phyloP scores from a whole-genome alignment of 495 filamentous ascomycete genomes.

The Lindgomyces ingoldianus region DNA sequence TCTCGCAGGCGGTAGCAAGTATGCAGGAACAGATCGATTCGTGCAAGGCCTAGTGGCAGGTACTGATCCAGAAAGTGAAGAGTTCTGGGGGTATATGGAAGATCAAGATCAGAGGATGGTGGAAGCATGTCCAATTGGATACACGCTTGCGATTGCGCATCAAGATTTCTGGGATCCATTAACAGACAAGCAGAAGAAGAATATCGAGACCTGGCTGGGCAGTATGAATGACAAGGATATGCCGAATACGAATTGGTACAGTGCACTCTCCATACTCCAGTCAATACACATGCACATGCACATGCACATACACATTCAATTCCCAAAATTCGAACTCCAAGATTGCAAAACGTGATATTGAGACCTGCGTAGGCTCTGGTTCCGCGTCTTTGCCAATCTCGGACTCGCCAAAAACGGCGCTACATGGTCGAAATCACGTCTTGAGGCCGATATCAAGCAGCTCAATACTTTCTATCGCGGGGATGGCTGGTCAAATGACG shows the following conservation, averaged over 20 bases:
- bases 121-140: slow-evolving; percentile 75
- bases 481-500: slow-evolving; percentile 78
- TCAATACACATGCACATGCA: no score
- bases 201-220: slow-evolving; percentile 68
- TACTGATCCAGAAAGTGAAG: slow-evolving; percentile 63
- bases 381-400: slow-evolving; percentile 79
- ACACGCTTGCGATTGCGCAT: slow-evolving; percentile 63
- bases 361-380: slow-evolving; percentile 65
- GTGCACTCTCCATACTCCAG: neutral
- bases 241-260: slow-evolving; percentile 61
- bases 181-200: slow-evolving; percentile 56
- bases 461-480: slow-evolving; percentile 78
- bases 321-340: neutral
- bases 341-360: slow-evolving; percentile 39
- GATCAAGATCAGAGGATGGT: slow-evolving; percentile 83
- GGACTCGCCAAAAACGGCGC: slow-evolving; percentile 71
- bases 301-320: no score
- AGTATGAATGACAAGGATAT: slow-evolving; percentile 74
- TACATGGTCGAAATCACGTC: slow-evolving; percentile 62
- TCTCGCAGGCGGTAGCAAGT: slow-evolving; percentile 64
- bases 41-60: slow-evolving; percentile 66
- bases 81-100: slow-evolving; percentile 73
- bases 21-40: slow-evolving; percentile 63
- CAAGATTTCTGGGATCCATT: slow-evolving; percentile 67
- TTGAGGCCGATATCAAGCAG: slow-evolving; percentile 73